phyloP scores from a whole-genome alignment of 179 eudicot species.

The Patellifolia procumbens region DNA sequence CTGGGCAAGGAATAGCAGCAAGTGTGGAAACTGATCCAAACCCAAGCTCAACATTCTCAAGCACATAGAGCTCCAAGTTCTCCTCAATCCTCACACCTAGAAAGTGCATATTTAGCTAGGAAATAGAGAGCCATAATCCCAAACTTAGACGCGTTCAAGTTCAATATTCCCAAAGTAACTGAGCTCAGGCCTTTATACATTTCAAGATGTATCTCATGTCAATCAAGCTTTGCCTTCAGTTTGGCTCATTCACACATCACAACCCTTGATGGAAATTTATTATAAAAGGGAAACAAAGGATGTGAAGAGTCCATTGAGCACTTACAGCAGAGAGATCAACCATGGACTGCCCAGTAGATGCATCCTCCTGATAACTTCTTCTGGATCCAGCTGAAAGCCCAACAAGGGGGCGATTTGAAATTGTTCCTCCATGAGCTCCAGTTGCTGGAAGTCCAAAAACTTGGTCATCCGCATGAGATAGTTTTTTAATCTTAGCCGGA shows the following conservation, averaged over 20 bases:
- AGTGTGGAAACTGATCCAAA: neutral
- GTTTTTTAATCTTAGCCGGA: conserved; percentile 40
- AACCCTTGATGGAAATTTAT: neutral
- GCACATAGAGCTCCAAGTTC: neutral
- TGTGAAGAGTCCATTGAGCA: conserved; percentile 7
- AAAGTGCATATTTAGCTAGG: neutral
- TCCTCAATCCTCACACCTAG: neutral
- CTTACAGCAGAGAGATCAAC: conserved; percentile 54
- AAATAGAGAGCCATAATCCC: neutral
- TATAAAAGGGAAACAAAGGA: neutral
- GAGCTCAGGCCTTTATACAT: neutral
- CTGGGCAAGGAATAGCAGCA: neutral
- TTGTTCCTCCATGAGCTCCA: conserved; percentile 16
- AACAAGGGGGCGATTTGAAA: conserved; percentile 19
- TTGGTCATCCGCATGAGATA: conserved; percentile 32
- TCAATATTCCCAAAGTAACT: neutral
- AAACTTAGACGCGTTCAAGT: neutral
- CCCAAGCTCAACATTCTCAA: neutral
- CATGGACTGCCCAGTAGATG: conserved; percentile 36
- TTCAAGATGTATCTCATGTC: neutral
- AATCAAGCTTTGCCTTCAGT: neutral
- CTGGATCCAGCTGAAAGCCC: conserved; percentile 35
- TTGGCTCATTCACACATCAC: neutral
- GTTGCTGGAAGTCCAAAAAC: conserved; percentile 23
- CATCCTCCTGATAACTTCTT: conserved; percentile 25